phyloP scores from a whole-genome alignment of 1,284 basidiomycete species.

The Sphagnurus paluster region DNA sequence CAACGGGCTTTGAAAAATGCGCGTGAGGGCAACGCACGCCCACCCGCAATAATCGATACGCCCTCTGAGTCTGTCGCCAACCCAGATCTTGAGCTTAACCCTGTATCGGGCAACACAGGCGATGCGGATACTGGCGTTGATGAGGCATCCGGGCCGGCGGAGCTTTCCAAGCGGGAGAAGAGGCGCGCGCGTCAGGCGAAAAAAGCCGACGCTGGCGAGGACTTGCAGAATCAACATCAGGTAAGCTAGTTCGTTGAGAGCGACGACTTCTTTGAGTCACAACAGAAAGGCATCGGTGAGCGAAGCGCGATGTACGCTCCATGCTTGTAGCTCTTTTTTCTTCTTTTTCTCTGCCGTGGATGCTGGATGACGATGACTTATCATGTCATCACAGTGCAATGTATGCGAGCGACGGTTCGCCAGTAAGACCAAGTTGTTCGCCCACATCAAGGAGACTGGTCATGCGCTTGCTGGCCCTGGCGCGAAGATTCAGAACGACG shows the following conservation, averaged over 20 bases:
- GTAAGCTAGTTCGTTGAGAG: too few relatives aligned
- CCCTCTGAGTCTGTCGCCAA: background rate
- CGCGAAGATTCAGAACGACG: conserved; percentile 21
- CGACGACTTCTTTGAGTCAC: too few relatives aligned
- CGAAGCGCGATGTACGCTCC: too few relatives aligned
- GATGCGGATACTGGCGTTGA: conserved; percentile 2
- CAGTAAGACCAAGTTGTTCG: conserved; percentile 80
- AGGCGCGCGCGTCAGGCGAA: conserved; percentile 76
- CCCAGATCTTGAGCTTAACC: background rate
- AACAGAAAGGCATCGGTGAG: too few relatives aligned
- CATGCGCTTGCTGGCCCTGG: conserved; percentile 62
- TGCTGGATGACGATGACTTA: background rate
- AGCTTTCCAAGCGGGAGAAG: conserved; percentile 79
- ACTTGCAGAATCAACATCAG: conserved; percentile 10
- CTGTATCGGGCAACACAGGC: conserved; percentile 3
- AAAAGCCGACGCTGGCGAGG: conserved; percentile 59
- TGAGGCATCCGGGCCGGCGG: conserved; percentile 3
- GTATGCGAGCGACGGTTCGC: conserved; percentile 67
- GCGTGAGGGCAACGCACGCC: conserved; percentile 2
- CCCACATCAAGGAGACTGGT: conserved; percentile 70
- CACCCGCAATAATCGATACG: conserved; percentile 1
- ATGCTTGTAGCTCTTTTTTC: background rate
- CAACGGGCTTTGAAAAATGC: conserved; percentile 20
- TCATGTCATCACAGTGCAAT: conserved; percentile 53
- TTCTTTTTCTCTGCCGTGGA: background rate